A percentile compares a stretch with the other conserved stretches of the same genome.
phyloP scores from a whole-genome alignment of 2,329 filamentous ascomycete genomes.

The Monosporascus sp. region DNA sequence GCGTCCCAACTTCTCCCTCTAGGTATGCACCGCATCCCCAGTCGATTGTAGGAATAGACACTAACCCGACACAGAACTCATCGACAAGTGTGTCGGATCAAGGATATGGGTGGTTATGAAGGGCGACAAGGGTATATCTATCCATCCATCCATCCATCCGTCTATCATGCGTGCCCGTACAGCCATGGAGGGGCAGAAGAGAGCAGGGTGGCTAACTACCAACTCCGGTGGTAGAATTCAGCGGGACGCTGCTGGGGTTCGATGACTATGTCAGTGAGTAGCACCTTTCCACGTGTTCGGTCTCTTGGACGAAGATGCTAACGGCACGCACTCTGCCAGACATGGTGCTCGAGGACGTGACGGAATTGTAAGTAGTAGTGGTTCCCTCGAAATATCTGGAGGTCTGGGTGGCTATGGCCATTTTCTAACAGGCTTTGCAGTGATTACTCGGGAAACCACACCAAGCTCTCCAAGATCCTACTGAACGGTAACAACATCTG shows the following conservation, averaged over 20 bases:
- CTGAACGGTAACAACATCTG: conserved; percentile 98
- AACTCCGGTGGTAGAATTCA: conserved; percentile 64
- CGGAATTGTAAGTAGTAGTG: conserved; percentile 69
- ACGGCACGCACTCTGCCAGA: conserved; percentile 47
- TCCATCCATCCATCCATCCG: too few species aligned
- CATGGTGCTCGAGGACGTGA: conserved; percentile 97
- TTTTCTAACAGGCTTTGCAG: conserved; percentile 38
- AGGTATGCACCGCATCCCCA: conserved; percentile 39
- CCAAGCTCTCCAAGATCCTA: conserved; percentile 88
- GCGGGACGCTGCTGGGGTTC: conserved; percentile 88
- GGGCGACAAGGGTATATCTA: conserved; percentile 78
- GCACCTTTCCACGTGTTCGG: not conserved
- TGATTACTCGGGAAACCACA: conserved; percentile 84
- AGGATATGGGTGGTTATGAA: conserved; percentile 99
- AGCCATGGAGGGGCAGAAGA: too few species aligned
- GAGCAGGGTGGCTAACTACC: too few species aligned
- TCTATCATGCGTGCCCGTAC: too few species aligned
- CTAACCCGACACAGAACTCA: conserved; percentile 64
- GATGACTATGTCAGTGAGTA: conserved; percentile 99
- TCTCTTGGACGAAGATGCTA: not conserved
- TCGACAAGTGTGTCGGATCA: conserved; percentile 97
- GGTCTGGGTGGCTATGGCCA: too few species aligned
- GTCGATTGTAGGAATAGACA: not conserved
- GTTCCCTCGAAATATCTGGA: not conserved
- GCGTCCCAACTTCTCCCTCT: conserved; percentile 69